These are phyloP conservation scores for Vitis hybrid DNA, from an alignment of 177 flowering plant species.

Conservation along the genomic window DNA sequence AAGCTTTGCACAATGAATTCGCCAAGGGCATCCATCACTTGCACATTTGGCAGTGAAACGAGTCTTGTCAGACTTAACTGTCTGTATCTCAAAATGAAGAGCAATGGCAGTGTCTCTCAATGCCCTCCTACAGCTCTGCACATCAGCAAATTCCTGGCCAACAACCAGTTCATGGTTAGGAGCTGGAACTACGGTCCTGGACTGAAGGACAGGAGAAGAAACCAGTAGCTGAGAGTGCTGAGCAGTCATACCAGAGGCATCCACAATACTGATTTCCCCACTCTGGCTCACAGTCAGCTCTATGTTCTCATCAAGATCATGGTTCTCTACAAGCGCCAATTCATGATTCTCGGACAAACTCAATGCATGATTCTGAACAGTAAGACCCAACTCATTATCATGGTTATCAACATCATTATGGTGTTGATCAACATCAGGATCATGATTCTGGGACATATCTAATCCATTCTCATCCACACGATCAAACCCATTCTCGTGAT, in stretches of 20 bases:
- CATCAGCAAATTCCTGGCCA: slow-evolving; percentile 36
- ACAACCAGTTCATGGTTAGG: slow-evolving; percentile 20
- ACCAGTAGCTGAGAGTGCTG: slow-evolving; percentile 3
- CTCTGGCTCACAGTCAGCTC: slow-evolving; percentile 13
- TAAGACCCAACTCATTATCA: slow-evolving; percentile 10
- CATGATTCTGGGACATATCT: slow-evolving; percentile 1
- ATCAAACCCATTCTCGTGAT: slow-evolving; percentile 1
- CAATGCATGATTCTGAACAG: slow-evolving; percentile 13
- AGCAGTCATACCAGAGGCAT: slow-evolving; percentile 3
- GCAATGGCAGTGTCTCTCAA: slow-evolving; percentile 40
- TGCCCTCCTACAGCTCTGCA: slow-evolving; percentile 33
- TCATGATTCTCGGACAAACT: slow-evolving; percentile 12
- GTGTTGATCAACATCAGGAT: slow-evolving; percentile 9
- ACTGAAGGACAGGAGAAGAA: slow-evolving; percentile 20
- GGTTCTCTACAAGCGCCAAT: slow-evolving; percentile 5
- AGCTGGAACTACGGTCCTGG: slow-evolving; percentile 4
- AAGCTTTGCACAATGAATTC: slow-evolving; percentile 36
- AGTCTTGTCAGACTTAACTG: slow-evolving; percentile 33
- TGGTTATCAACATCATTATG: slow-evolving; percentile 9
- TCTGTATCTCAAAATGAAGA: slow-evolving; percentile 34
- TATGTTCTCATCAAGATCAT: slow-evolving; percentile 11
- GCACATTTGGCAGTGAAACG: slow-evolving; percentile 36
- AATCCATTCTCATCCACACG: slow-evolving; percentile 11
- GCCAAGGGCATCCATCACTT: slow-evolving; percentile 33
- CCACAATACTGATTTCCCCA: slow-evolving; percentile 12